Base-by-base conservation (phyloP, 805 yeast species). In the Middelhovenomyces tepae region DNA sequence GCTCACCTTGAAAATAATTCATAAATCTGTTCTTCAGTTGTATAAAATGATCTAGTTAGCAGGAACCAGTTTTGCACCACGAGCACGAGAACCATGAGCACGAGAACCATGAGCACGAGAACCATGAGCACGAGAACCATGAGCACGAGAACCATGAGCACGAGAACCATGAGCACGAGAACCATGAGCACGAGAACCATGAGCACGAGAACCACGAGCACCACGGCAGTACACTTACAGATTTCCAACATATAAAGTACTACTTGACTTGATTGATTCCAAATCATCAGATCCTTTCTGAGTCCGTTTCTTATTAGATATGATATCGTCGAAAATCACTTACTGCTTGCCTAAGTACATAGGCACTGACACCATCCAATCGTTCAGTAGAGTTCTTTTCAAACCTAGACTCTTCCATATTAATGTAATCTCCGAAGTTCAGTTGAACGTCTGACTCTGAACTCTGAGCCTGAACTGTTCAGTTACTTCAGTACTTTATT, bases 1-100 rank as follows among this genome's bases (percentile, higher is more conserved):
- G 22, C 47, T 44, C 83, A 76, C 54, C 80, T 79, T 40, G 80
- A 71, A 51, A 91, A 85, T 32, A 91, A 59, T 56, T 87, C 97
- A 53, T 77, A 79, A 10, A 89, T 73, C 57, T 89, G 96, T 54
- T 91, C 98, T 55, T 91, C 98, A 1, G 95, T 81, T 3, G 97
- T 87, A 58, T 78, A 82, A 46, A 84, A 83, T 2, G 94, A 78
- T 20, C 54, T 49, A 21, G 13, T 7, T 11, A 10, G 25, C n/a
- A n/a, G 23, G 15, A 17, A 14, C 9, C 23, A n/a, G 13, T 17
- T 13, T 18, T 14, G 31, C 15, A 16, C n/a, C 27, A n/a, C n/a
- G n/a, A n/a, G n/a, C n/a, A n/a, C n/a, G n/a, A n/a, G n/a, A n/a
- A n/a, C n/a, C n/a, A n/a, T n/a, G n/a, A n/a, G n/a, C n/a, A n/a